Conservation (phyloP, 2,329 filamentous ascomycete genomes). For the Zymoseptoria ardabiliae region DNA sequence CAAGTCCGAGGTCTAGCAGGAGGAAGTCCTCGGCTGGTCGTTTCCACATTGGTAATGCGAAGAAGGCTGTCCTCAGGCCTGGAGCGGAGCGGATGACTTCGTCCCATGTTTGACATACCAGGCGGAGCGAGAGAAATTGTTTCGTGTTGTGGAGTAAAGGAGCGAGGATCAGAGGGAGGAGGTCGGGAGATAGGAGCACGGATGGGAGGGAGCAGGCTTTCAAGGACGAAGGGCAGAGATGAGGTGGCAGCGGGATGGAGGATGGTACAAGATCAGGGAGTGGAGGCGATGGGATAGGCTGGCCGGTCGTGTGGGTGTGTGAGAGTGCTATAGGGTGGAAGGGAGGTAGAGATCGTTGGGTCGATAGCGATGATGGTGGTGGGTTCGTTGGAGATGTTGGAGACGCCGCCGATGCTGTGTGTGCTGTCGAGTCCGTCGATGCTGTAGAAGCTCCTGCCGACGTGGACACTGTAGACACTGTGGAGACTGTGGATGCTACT, state of each 20-base stretch:
- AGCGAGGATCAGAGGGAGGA: background rate
- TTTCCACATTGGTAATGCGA: slow-evolving; percentile 19
- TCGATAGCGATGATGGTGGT: background rate
- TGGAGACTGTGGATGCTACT: background rate
- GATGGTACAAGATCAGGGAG: background rate
- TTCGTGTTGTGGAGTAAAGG: background rate
- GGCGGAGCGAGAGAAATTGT: slow-evolving; percentile 11
- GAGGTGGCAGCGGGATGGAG: background rate
- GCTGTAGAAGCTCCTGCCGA: background rate
- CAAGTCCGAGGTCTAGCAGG: slow-evolving; percentile 16
- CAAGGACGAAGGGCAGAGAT: background rate
- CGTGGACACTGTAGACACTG: background rate
- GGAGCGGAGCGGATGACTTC: slow-evolving; percentile 14
- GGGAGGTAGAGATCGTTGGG: background rate
- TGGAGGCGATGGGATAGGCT: background rate
- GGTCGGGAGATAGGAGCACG: background rate
- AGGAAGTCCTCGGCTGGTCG: slow-evolving; percentile 15
- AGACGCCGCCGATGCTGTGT: background rate
- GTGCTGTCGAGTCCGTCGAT: background rate
- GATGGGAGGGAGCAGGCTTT: background rate
- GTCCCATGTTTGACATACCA: slow-evolving; percentile 15
- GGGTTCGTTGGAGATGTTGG: background rate
- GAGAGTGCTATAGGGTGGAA: background rate
- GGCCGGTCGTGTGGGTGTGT: background rate
- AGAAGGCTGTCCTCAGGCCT: slow-evolving; percentile 20